Conservation (phyloP, 257 asterid species). For the Jasminum sambac region DNA sequence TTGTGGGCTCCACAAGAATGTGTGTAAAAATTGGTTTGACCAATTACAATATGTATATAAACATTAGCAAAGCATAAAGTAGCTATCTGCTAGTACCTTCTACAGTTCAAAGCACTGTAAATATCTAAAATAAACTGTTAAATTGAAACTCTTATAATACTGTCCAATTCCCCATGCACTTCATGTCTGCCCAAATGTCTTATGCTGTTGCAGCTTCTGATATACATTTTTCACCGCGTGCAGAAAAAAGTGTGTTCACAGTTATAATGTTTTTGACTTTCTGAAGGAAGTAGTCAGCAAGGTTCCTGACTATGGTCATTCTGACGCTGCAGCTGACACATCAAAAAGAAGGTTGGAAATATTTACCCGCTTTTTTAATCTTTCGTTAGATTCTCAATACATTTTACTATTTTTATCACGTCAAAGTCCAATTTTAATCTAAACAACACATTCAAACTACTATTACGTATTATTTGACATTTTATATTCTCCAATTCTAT, state of each 20-base stretch:
- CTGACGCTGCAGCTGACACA: constrained; percentile 64
- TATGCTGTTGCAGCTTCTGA: constrained; percentile 22
- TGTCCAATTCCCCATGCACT: constrained; percentile 5
- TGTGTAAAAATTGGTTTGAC: no score
- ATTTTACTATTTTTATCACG: no score
- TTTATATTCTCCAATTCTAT: no score
- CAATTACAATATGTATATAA: neutral
- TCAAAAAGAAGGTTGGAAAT: constrained; percentile 66
- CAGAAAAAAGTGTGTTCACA: constrained; percentile 90
- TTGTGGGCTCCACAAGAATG: no score
- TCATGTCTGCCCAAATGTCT: constrained; percentile 7
- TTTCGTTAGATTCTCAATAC: no score
- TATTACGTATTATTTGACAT: no score
- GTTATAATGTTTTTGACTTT: constrained; percentile 91
- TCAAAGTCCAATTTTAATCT: no score
- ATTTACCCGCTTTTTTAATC: neutral
- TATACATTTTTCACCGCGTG: constrained; percentile 25
- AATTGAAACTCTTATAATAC: neutral
- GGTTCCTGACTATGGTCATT: constrained; percentile 93
- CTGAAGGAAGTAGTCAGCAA: constrained; percentile 88
- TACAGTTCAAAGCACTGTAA: neutral
- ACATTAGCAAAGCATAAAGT: no score
- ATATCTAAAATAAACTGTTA: neutral
- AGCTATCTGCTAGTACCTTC: neutral
- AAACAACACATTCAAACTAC: no score